Evolutionary conservation across 345 rosid species (phyloP).

Genomic region (Eucalyptus decipiens): DNA sequence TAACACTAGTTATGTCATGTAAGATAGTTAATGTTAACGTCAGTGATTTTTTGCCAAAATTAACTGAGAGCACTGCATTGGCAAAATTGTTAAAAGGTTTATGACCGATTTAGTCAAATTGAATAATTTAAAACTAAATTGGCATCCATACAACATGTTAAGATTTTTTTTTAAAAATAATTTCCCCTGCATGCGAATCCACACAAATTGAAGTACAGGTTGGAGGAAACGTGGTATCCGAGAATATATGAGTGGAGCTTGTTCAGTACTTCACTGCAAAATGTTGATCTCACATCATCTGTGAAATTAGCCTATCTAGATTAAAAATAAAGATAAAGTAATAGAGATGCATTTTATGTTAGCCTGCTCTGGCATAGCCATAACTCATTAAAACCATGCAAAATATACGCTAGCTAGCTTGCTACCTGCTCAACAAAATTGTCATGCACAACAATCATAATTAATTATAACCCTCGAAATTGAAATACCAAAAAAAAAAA

Average conservation of each 20-base stretch:
- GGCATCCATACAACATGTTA: too few relatives aligned
- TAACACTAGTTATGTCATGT: fast-evolving
- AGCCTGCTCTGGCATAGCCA: not conserved
- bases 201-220: not conserved
- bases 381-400: not conserved
- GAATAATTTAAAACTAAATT: too few relatives aligned
- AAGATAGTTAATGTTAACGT: fast-evolving
- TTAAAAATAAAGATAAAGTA: not conserved
- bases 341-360: not conserved
- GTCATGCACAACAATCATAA: not conserved
- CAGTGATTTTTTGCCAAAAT: fast-evolving
- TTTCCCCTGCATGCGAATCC: not conserved
- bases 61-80: fast-evolving
- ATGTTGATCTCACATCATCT: not conserved
- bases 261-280: not conserved
- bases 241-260: not conserved
- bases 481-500: not conserved
- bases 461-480: not conserved
- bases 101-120: fast-evolving
- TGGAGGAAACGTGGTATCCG: not conserved
- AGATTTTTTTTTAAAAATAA: too few relatives aligned
- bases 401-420: not conserved
- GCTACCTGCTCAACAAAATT: not conserved
- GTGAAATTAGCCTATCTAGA: not conserved
- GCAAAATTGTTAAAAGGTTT: too few relatives aligned